Percentiles rank a stretch among this genome's conserved stretches.
phyloP scores from a whole-genome alignment of 495 filamentous ascomycete genomes.

The Achaetomiella virescens region DNA sequence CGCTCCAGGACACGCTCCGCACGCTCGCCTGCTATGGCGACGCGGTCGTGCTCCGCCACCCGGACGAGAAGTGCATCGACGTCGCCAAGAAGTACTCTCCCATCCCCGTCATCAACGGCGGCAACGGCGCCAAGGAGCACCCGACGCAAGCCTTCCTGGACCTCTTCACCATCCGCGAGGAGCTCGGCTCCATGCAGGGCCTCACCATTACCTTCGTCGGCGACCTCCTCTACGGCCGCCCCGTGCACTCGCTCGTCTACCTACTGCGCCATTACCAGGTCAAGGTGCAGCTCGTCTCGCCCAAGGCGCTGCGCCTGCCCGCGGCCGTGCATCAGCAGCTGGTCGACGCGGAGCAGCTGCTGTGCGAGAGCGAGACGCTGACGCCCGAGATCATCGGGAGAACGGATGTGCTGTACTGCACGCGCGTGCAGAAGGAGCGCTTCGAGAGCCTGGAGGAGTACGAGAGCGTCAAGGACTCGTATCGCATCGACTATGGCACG shows the following conservation, averaged over 20 bases:
- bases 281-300: constrained; percentile 82
- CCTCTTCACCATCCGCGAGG: constrained; percentile 95
- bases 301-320: constrained; percentile 71
- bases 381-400: constrained; percentile 76
- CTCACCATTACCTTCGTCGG: constrained; percentile 93
- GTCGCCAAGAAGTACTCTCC: constrained; percentile 77
- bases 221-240: constrained; percentile 86
- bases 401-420: constrained; percentile 92
- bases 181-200: constrained; percentile 88
- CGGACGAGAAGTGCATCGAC: constrained; percentile 67
- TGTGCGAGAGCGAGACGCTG: constrained; percentile 65
- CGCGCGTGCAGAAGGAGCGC: constrained; percentile 91
- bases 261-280: constrained; percentile 93
- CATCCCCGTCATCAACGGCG: constrained; percentile 93
- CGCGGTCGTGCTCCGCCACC: constrained; percentile 89
- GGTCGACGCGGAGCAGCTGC: constrained; percentile 63
- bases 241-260: constrained; percentile 90
- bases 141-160: constrained; percentile 98
- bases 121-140: constrained; percentile 91
- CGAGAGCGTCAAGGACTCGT: constrained; percentile 77
- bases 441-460: constrained; percentile 74
- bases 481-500: constrained; percentile 83
- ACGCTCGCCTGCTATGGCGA: constrained; percentile 92
- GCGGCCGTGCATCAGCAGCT: constrained; percentile 64
- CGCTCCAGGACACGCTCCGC: constrained; percentile 84